Evolutionary conservation across 1,284 basidiomycete species (phyloP).

Genomic region (Melampsora allii-populina): DNA sequence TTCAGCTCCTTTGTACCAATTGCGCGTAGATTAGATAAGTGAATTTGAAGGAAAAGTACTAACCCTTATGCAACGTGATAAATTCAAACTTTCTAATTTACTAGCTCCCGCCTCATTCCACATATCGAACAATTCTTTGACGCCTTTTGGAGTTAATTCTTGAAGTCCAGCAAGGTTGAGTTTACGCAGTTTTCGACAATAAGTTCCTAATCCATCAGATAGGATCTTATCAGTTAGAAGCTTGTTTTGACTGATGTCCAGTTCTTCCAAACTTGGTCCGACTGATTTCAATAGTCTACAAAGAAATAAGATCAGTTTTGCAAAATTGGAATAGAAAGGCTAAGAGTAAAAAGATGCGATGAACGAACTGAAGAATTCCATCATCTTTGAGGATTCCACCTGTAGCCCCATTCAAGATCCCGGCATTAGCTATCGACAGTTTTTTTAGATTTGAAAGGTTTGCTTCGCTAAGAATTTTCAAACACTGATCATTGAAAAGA

Average conservation of each 20-base stretch:
- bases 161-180: conserved; percentile 63
- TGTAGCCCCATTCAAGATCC: conserved; percentile 33
- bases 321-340: background rate
- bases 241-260: conserved; percentile 64
- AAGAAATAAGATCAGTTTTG: background rate
- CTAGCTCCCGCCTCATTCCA: conserved; percentile 10
- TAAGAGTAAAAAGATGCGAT: background rate
- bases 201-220: conserved; percentile 61
- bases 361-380: conserved; percentile 20
- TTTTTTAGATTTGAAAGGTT: conserved; percentile 11
- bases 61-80: conserved; percentile 42
- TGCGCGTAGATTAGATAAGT: background rate
- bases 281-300: conserved; percentile 48
- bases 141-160: conserved; percentile 56
- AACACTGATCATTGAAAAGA: conserved; percentile 64
- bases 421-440: conserved; percentile 33
- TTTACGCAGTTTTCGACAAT: conserved; percentile 59
- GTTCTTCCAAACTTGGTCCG: conserved; percentile 54
- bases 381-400: conserved; percentile 28
- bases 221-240: conserved; percentile 63
- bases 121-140: conserved; percentile 45
- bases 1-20: background rate
- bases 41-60: background rate
- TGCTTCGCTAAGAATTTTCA: conserved; percentile 57
- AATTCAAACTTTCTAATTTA: conserved; percentile 25